These are phyloP conservation scores for Ophiorrhiza pumila DNA, from an alignment of 257 asterid species.

Conservation along the genomic window DNA sequence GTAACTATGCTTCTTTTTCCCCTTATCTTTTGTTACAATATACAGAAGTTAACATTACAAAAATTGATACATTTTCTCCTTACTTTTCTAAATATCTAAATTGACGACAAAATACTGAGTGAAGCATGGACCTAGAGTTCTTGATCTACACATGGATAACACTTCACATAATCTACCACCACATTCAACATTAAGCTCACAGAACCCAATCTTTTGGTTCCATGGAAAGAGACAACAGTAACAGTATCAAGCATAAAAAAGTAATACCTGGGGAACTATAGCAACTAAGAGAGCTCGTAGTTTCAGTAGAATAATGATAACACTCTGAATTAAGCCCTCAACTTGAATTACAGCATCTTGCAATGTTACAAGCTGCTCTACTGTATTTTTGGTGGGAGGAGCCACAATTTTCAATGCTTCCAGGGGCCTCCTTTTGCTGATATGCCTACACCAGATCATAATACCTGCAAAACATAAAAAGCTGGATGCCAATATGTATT, in stretches of 20 bases:
- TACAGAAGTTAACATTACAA: conserved; percentile 29
- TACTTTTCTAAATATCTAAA: conserved; percentile 10
- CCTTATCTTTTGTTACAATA: conserved; percentile 34
- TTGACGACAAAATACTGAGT: background rate
- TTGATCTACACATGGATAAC: background rate
- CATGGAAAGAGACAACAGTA: conserved; percentile 21
- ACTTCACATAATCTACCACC: background rate
- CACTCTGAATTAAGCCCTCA: conserved; percentile 66
- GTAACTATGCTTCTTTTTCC: too few relatives aligned
- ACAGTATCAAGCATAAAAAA: background rate
- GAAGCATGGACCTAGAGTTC: background rate
- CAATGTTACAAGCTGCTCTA: conserved; percentile 70
- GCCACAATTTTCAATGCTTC: conserved; percentile 59
- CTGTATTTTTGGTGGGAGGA: conserved; percentile 76
- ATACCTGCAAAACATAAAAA: conserved; percentile 47
- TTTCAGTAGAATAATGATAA: conserved; percentile 67
- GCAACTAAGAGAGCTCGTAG: conserved; percentile 65
- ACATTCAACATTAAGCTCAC: background rate
- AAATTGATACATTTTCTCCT: background rate
- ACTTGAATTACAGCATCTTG: conserved; percentile 72
- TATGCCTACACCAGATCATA: conserved; percentile 61
- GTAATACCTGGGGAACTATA: conserved; percentile 69
- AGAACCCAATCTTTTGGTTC: background rate
- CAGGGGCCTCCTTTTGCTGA: conserved; percentile 41
- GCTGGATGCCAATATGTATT: conserved; percentile 44